Evolutionary conservation across 768 basidiomycete species (phyloP).

Genomic region (Coprinellus micaceus): DNA sequence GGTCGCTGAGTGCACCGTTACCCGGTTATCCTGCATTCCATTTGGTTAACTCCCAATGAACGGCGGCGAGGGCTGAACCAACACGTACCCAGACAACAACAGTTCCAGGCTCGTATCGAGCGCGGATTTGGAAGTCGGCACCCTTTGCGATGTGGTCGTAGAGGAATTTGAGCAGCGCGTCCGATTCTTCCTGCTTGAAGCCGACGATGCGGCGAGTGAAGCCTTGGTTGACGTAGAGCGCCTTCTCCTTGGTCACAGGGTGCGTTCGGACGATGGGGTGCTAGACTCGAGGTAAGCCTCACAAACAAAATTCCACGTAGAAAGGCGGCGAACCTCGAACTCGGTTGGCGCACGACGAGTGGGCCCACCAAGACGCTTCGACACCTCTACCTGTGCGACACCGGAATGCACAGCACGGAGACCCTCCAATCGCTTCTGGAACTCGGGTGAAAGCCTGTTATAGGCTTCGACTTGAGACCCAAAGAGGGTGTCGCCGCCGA

Average conservation of each 20-base stretch:
- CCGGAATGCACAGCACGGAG: constrained; percentile 54
- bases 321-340: constrained; percentile 29
- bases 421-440: constrained; percentile 54
- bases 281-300: too few relatives aligned
- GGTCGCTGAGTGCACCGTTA: constrained; percentile 44
- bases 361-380: constrained; percentile 40
- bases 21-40: constrained; percentile 37
- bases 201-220: constrained; percentile 54
- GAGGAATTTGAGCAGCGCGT: constrained; percentile 50
- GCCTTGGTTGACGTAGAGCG: constrained; percentile 52
- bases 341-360: constrained; percentile 51
- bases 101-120: constrained; percentile 46
- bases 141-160: constrained; percentile 50
- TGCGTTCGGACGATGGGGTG: constrained; percentile 55
- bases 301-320: too few relatives aligned
- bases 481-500: constrained; percentile 54
- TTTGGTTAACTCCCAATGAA: neutral
- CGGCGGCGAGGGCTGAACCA: constrained; percentile 2
- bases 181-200: constrained; percentile 50
- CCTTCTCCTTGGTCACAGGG: constrained; percentile 59
- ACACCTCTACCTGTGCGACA: constrained; percentile 46
- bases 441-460: constrained; percentile 52
- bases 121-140: constrained; percentile 47
- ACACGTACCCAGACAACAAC: constrained; percentile 49
- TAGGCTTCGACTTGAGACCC: constrained; percentile 55